Conservation (phyloP, 345 rosid genomes). For the Eucalyptus polyanthemos region DNA sequence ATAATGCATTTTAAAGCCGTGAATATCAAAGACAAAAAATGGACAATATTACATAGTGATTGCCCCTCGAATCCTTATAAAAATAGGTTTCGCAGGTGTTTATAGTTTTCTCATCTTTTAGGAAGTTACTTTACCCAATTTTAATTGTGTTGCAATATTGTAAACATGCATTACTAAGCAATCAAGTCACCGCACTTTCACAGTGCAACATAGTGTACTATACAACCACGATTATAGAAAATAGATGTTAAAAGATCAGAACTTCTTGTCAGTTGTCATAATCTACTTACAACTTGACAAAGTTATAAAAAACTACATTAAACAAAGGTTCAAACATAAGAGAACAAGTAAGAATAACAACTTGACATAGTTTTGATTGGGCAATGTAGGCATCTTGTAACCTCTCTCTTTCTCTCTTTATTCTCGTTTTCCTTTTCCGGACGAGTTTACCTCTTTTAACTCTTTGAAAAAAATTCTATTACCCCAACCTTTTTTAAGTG, state of each 20-base stretch:
- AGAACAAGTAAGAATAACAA: background rate
- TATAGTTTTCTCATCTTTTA: background rate
- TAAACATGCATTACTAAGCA: background rate
- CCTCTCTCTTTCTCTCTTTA: background rate
- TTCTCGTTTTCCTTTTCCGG: background rate
- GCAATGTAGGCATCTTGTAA: background rate
- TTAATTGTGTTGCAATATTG: background rate
- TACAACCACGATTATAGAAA: background rate
- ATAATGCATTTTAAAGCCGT: too few relatives aligned
- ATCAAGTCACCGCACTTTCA: background rate
- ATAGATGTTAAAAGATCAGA: background rate
- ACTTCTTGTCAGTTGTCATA: background rate
- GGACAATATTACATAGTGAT: too few relatives aligned
- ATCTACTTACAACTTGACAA: background rate
- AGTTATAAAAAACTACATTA: background rate
- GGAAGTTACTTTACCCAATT: background rate
- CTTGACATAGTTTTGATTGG: background rate
- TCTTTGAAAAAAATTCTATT: background rate
- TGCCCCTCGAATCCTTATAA: background rate
- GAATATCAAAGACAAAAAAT: too few relatives aligned
- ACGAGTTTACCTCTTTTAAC: background rate
- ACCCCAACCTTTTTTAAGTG: background rate
- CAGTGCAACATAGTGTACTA: too few relatives aligned
- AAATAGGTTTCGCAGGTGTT: background rate
- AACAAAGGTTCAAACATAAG: background rate